These are phyloP conservation scores for Diaporthe australafricana DNA, from an alignment of 2,329 filamentous ascomycete genomes.

Conservation along the genomic window DNA sequence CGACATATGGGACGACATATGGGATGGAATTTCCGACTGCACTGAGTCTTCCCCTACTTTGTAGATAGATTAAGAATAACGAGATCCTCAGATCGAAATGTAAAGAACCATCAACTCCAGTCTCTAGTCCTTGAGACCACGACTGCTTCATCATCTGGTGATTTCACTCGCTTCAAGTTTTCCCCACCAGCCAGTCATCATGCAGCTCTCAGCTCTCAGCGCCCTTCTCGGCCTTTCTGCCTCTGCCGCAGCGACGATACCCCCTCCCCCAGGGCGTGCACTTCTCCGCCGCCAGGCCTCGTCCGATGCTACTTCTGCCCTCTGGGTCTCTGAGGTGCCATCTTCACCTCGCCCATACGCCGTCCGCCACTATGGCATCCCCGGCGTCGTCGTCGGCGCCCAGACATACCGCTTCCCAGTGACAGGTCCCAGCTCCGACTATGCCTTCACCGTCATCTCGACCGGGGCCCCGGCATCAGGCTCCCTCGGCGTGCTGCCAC, in stretches of 20 bases:
- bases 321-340: constrained; percentile 30
- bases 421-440: constrained; percentile 56
- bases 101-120: background rate
- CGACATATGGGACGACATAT: constrained; percentile 17
- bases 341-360: constrained; percentile 25
- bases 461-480: constrained; percentile 53
- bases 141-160: background rate
- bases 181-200: background rate
- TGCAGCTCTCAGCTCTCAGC: constrained; percentile 28
- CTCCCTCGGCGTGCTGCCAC: constrained; percentile 55
- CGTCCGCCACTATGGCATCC: constrained; percentile 31
- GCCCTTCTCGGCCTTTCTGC: constrained; percentile 12
- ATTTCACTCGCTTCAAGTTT: constrained; percentile 2
- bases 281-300: constrained; percentile 13
- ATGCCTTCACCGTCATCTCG: constrained; percentile 57
- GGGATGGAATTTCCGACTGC: constrained; percentile 4
- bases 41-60: background rate
- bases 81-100: background rate
- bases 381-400: background rate
- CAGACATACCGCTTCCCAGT: constrained; percentile 43
- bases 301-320: constrained; percentile 6
- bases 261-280: background rate
- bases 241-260: constrained; percentile 10
- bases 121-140: background rate
- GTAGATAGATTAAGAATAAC: background rate